These are phyloP conservation scores for Sporothrix curviconia DNA, from an alignment of 2,329 filamentous ascomycete species.

Conservation along the genomic window DNA sequence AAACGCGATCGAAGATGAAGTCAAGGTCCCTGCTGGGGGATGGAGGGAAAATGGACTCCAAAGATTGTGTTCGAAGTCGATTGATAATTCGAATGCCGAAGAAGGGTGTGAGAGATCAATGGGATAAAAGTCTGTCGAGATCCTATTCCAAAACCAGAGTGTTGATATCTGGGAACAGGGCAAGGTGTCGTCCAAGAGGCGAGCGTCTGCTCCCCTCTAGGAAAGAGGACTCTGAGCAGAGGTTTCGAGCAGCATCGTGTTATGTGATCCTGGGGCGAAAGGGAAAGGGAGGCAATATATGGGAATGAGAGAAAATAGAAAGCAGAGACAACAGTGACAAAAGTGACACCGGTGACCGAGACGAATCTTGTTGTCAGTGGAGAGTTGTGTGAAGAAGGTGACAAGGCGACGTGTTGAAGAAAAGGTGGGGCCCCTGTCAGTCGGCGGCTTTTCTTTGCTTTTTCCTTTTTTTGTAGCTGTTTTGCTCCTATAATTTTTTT, in stretches of 20 bases:
- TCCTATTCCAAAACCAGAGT: not conserved
- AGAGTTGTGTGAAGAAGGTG: not conserved
- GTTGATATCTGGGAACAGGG: not conserved
- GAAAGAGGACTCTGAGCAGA: constrained; percentile 14
- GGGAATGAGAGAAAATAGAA: not conserved
- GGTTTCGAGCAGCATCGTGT: constrained; percentile 16
- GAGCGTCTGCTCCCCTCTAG: constrained; percentile 14
- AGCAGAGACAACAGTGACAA: not conserved
- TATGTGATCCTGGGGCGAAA: not conserved
- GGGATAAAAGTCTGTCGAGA: no score
- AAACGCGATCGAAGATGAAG: no score
- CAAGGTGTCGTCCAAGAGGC: not conserved
- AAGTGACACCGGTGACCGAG: not conserved
- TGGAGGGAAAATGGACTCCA: no score
- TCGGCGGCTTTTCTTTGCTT: not conserved
- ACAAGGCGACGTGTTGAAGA: not conserved
- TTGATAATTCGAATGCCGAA: no score
- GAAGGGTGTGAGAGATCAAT: no score
- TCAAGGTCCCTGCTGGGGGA: not conserved
- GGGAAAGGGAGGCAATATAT: not conserved
- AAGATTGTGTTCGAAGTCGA: no score
- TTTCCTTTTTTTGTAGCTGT: not conserved
- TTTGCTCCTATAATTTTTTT: not conserved
- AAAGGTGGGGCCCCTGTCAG: not conserved
- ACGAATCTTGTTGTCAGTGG: not conserved